Evolutionary conservation across 805 yeast species (phyloP), one percentile per base, ranked within the genome.

Genomic region (Yarrowia sp.): DNA sequence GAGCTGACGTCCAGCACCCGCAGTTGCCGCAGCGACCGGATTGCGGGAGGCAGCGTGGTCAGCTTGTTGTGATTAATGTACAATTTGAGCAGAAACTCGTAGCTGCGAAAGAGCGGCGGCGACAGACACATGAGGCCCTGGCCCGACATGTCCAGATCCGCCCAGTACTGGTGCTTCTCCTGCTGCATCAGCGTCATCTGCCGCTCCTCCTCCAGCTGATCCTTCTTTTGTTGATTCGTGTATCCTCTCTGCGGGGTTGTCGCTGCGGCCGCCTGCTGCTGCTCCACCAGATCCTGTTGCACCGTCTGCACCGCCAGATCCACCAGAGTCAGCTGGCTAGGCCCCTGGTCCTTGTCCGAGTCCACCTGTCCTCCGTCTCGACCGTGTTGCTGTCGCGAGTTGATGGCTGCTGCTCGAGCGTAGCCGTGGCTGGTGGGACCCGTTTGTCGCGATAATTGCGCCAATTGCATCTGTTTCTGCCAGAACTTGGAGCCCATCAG

Each of bases 61-160:
- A 95, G 82, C 73, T 88, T 88, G 78, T 96, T 95, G 75, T 97
- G 97, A 79, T 89, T 92, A 73, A 95, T 80, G 77, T 90, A 95
- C 68, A 95, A 82, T 71, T 94, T 89, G 75, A 94, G 95, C 74
- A 95, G 83, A 74, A 95, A 95, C 70, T 85, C 84, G 78, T 92
- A 95, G 59, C 87, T 86, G 22, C 38, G 43, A 82, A 92, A 92
- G 56, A 95, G 79, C 73, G 87, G 87, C 22, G 89, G 85, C n/a
- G 91, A 85, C 40, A 94, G 72, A 69, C 86, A 84, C 71, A 86
- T 81, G 66, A 95, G 82, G 42, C 94, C 91, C 78, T 95, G 97
- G 70, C 97, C 97, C 72, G 96, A 87, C 72, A 94, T 82, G 80
- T 95, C 99, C 72, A 95, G 81, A 7, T 93, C 94, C 67, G 96